Evolutionary conservation across 345 rosid species (phyloP).

Genomic region (Odontarrhena argentea): DNA sequence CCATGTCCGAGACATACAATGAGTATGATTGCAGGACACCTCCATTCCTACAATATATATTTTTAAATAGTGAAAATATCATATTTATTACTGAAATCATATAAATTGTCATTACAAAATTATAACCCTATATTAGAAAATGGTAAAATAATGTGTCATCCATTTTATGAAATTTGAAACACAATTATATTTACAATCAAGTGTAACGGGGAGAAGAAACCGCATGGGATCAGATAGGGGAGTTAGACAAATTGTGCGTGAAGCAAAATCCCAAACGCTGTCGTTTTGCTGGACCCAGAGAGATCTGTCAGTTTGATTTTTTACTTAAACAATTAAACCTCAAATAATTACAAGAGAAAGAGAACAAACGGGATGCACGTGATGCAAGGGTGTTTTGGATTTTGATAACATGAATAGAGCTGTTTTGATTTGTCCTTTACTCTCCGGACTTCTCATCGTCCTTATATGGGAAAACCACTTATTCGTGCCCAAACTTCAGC

Average conservation of each 20-base stretch:
- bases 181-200: not conserved
- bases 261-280: constrained; percentile 30
- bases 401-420: constrained; percentile 27
- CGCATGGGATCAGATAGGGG: not conserved
- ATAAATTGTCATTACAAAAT: no score
- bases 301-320: constrained; percentile 35
- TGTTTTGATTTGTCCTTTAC: constrained; percentile 31
- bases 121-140: no score
- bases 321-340: not conserved
- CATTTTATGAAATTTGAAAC: not conserved
- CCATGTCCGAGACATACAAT: no score
- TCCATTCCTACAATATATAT: no score
- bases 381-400: constrained; percentile 36
- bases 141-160: no score
- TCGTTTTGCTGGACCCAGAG: constrained; percentile 14
- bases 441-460: not conserved
- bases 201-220: constrained; percentile 14
- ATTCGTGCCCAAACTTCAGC: no score
- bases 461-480: no score
- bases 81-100: no score
- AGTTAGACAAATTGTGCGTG: constrained; percentile 30
- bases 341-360: constrained; percentile 28
- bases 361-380: constrained; percentile 36
- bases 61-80: no score
- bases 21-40: no score